Percentiles rank a stretch among this genome's conserved stretches.
phyloP scores from a whole-genome alignment of 1,284 basidiomycete species.

The Exsudoporus floridanus region DNA sequence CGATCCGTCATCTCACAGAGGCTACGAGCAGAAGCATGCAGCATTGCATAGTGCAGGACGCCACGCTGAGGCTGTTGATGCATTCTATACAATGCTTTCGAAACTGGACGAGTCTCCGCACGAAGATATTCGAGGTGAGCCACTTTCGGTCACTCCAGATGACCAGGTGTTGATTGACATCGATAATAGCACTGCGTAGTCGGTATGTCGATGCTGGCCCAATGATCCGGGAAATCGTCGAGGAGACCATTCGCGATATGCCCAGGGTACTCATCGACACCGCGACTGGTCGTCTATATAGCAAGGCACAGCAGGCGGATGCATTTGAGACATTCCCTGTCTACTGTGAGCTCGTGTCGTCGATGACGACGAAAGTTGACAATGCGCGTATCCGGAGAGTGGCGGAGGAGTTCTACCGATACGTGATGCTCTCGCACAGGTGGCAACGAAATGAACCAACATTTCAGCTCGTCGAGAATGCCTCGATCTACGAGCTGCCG shows the following conservation, averaged over 20 bases:
- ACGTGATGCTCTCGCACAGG: too few relatives aligned
- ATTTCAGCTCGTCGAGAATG: too few relatives aligned
- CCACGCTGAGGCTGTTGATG: too few relatives aligned
- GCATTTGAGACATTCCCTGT: neutral
- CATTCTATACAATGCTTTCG: neutral
- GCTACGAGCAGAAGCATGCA: neutral
- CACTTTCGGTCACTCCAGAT: neutral
- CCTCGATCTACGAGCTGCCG: too few relatives aligned
- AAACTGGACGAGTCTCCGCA: neutral
- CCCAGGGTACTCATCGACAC: neutral
- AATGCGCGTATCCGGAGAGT: neutral
- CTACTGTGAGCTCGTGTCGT: neutral
- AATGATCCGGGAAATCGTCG: neutral
- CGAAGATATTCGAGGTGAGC: neutral
- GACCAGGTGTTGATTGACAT: neutral
- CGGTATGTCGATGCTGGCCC: neutral
- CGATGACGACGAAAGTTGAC: neutral
- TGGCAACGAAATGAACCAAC: too few relatives aligned
- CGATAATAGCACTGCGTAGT: neutral
- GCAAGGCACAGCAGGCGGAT: neutral
- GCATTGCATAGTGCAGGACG: neutral
- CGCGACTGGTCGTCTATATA: neutral
- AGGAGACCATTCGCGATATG: neutral
- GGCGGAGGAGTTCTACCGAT: neutral
- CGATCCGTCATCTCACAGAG: neutral